Percentiles rank a stretch among this genome's conserved stretches.
Conservation (phyloP, 2,329 filamentous ascomycete genomes). For the Lasiodiplodia hormozganensis region DNA sequence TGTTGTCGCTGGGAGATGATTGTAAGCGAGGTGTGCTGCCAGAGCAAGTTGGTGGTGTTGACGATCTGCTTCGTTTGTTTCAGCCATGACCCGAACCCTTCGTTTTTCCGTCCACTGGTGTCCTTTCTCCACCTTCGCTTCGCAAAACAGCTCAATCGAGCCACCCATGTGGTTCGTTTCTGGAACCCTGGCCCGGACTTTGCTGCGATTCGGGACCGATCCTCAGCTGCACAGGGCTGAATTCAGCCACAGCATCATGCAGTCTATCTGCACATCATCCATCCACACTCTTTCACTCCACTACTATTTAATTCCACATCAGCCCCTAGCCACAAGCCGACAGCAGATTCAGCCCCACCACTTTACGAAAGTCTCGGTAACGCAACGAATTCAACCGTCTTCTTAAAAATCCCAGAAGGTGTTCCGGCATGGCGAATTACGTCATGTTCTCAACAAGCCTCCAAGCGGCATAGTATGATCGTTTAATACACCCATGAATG, state of each 20-base stretch:
- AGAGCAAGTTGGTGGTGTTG: neutral
- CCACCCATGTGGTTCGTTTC: too few relatives aligned
- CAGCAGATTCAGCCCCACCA: too few relatives aligned
- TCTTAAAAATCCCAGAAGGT: too few relatives aligned
- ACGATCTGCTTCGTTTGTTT: neutral
- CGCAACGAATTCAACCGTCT: too few relatives aligned
- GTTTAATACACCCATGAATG: too few relatives aligned
- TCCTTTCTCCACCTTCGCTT: neutral
- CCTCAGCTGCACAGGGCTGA: neutral
- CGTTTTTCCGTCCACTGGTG: slow-evolving; percentile 14
- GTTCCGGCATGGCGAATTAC: too few relatives aligned
- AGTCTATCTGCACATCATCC: neutral
- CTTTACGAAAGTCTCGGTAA: too few relatives aligned
- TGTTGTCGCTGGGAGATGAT: too few relatives aligned
- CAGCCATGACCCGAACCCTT: slow-evolving; percentile 4
- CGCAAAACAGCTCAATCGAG: neutral
- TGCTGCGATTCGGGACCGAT: neutral
- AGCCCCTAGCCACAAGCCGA: too few relatives aligned
- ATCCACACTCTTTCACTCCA: neutral
- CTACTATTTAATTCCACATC: too few relatives aligned
- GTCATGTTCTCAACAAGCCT: too few relatives aligned
- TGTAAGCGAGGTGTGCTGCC: neutral
- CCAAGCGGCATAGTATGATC: too few relatives aligned
- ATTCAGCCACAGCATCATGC: neutral
- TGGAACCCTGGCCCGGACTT: neutral